Evolutionary conservation across 2,329 filamentous ascomycete genomes (phyloP).

Genomic region (Colletotrichum eleusines): DNA sequence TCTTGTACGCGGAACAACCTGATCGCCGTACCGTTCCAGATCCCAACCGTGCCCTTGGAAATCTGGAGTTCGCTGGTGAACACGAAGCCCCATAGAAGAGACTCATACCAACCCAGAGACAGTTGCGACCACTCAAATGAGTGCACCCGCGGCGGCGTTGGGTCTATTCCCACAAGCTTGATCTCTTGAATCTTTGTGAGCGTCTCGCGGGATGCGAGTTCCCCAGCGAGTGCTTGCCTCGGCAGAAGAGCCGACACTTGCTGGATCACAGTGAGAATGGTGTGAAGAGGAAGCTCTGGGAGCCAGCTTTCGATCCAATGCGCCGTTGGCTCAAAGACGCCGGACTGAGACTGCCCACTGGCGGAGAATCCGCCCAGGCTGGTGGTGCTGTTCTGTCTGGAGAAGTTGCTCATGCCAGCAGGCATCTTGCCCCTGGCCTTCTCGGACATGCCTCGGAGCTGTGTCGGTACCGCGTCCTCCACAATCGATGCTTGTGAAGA

Average conservation of each 20-base stretch:
- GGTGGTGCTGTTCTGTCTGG: constrained; percentile 88
- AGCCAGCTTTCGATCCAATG: constrained; percentile 95
- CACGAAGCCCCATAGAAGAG: constrained; percentile 91
- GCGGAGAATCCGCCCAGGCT: constrained; percentile 78
- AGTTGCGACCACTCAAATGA: constrained; percentile 95
- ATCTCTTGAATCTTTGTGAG: constrained; percentile 70
- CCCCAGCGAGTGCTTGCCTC: constrained; percentile 59
- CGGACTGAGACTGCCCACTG: constrained; percentile 66
- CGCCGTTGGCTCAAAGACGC: constrained; percentile 81
- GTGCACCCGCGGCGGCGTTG: constrained; percentile 81
- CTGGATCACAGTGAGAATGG: constrained; percentile 81
- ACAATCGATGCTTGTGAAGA: constrained; percentile 75
- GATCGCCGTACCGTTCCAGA: constrained; percentile 93
- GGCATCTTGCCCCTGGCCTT: constrained; percentile 98
- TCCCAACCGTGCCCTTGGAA: constrained; percentile 85
- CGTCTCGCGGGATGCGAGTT: constrained; percentile 58
- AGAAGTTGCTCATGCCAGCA: constrained; percentile 83
- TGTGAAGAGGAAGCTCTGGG: constrained; percentile 90
- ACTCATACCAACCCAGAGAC: constrained; percentile 95
- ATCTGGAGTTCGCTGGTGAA: constrained; percentile 92
- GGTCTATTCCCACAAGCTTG: constrained; percentile 78
- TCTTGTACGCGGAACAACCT: constrained; percentile 92
- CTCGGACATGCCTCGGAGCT: constrained; percentile 93
- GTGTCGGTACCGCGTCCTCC: constrained; percentile 84
- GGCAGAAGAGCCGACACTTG: constrained; percentile 71